A percentile compares a stretch with the other conserved stretches of the same genome.
phyloP scores from a whole-genome alignment of 1,284 basidiomycete genomes.

The Leccinum idahoense region DNA sequence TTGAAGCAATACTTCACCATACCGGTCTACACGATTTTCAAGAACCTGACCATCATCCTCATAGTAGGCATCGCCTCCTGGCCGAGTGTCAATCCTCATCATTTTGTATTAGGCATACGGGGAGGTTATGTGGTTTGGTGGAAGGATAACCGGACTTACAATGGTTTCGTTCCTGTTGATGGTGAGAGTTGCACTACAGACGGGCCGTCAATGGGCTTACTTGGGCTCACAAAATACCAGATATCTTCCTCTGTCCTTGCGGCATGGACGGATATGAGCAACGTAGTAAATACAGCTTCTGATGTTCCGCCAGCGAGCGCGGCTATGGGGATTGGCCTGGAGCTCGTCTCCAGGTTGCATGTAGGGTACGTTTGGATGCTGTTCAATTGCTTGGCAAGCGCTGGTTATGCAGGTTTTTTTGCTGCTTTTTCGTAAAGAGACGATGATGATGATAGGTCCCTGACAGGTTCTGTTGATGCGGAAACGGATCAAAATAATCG shows the following conservation, averaged over 20 bases:
- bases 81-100: conserved; percentile 4
- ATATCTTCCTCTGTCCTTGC: conserved; percentile 93
- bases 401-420: conserved; percentile 73
- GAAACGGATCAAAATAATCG: conserved; percentile 95
- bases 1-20: conserved; percentile 87
- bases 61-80: conserved; percentile 57
- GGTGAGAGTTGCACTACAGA: conserved; percentile 44
- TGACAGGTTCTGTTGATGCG: conserved; percentile 88
- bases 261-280: conserved; percentile 87
- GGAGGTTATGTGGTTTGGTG: conserved; percentile 96
- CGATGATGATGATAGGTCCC: neutral
- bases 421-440: conserved; percentile 6
- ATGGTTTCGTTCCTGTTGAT: conserved; percentile 90
- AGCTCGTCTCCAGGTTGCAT: conserved; percentile 55
- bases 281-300: conserved; percentile 38
- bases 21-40: conserved; percentile 97
- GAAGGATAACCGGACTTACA: conserved; percentile 82
- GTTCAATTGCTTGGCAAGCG: conserved; percentile 86
- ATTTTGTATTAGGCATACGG: conserved; percentile 74
- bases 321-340: conserved; percentile 37
- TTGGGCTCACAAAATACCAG: conserved; percentile 34
- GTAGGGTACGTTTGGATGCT: conserved; percentile 97
- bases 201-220: neutral
- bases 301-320: conserved; percentile 38
- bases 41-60: conserved; percentile 97